Evolutionary conservation across 768 basidiomycete species (phyloP).

Genomic region (Pleurotus platypus): DNA sequence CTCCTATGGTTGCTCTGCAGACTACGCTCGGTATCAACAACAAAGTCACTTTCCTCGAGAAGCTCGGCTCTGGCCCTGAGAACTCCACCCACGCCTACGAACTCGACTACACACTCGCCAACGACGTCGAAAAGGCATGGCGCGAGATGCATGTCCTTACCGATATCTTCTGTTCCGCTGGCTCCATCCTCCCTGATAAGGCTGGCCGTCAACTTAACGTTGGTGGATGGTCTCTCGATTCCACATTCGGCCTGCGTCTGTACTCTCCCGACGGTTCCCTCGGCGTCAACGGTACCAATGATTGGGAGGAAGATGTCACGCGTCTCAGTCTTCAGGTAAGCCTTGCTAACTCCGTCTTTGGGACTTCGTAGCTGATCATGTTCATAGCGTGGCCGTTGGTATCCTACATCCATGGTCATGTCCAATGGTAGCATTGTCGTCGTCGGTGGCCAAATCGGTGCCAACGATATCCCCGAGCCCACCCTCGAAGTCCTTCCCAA

Average conservation of each 20-base stretch:
- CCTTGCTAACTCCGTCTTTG: background rate
- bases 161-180: conserved; percentile 77
- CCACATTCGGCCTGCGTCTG: conserved; percentile 68
- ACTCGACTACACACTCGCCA: conserved; percentile 57
- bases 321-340: conserved; percentile 58
- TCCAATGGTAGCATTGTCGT: conserved; percentile 73
- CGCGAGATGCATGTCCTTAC: conserved; percentile 72
- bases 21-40: conserved; percentile 76
- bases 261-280: conserved; percentile 66
- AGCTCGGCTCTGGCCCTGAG: conserved; percentile 56
- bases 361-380: background rate
- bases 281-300: conserved; percentile 70
- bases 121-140: conserved; percentile 54
- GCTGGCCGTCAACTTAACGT: conserved; percentile 61
- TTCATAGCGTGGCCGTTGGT: conserved; percentile 64
- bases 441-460: conserved; percentile 71
- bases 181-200: conserved; percentile 72
- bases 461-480: conserved; percentile 61
- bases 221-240: conserved; percentile 66
- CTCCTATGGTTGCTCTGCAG: conserved; percentile 60
- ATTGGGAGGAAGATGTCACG: conserved; percentile 72
- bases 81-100: conserved; percentile 65
- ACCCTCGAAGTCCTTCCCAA: conserved; percentile 71
- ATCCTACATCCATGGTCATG: conserved; percentile 62
- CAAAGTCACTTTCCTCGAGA: conserved; percentile 80